Percentiles rank a stretch among this genome's conserved stretches.
Conservation (phyloP, 2,329 filamentous ascomycete genomes). For the Penicillium brasilianum region DNA sequence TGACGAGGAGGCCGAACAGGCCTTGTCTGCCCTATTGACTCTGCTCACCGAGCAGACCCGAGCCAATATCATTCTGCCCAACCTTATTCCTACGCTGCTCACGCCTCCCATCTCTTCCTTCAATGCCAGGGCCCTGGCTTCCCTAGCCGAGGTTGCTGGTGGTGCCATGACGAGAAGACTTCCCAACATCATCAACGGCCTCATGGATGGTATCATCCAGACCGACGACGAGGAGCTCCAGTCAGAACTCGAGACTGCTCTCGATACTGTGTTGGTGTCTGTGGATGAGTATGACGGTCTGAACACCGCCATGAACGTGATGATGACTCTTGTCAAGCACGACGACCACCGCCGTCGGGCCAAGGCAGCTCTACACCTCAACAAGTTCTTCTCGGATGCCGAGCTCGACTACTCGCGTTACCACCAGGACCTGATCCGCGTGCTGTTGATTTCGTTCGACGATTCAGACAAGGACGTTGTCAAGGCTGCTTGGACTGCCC, state of each 20-base stretch:
- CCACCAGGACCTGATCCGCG: slow-evolving; percentile 91
- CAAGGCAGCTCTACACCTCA: slow-evolving; percentile 76
- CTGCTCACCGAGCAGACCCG: slow-evolving; percentile 90
- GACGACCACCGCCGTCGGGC: slow-evolving; percentile 87
- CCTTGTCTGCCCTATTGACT: slow-evolving; percentile 87
- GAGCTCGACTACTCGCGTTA: slow-evolving; percentile 92
- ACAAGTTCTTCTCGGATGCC: slow-evolving; percentile 80
- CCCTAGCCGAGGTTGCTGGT: slow-evolving; percentile 87
- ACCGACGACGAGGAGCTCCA: slow-evolving; percentile 75
- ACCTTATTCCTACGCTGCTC: slow-evolving; percentile 90
- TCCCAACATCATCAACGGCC: slow-evolving; percentile 85
- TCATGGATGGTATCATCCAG: slow-evolving; percentile 87
- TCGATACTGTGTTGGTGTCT: slow-evolving; percentile 87
- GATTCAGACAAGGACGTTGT: slow-evolving; percentile 83
- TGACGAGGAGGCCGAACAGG: slow-evolving; percentile 87
- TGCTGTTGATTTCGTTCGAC: slow-evolving; percentile 88
- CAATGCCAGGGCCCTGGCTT: slow-evolving; percentile 92
- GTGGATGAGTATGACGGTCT: slow-evolving; percentile 96
- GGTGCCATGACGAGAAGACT: slow-evolving; percentile 88
- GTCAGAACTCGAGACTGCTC: slow-evolving; percentile 75
- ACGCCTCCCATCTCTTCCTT: slow-evolving; percentile 89
- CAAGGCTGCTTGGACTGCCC: slow-evolving; percentile 84
- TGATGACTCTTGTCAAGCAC: slow-evolving; percentile 85
- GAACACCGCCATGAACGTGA: slow-evolving; percentile 93
- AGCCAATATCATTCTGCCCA: slow-evolving; percentile 95